These are phyloP conservation scores for Puya raimondii DNA, from an alignment of 176 grass and related monocot species.

Conservation along the genomic window DNA sequence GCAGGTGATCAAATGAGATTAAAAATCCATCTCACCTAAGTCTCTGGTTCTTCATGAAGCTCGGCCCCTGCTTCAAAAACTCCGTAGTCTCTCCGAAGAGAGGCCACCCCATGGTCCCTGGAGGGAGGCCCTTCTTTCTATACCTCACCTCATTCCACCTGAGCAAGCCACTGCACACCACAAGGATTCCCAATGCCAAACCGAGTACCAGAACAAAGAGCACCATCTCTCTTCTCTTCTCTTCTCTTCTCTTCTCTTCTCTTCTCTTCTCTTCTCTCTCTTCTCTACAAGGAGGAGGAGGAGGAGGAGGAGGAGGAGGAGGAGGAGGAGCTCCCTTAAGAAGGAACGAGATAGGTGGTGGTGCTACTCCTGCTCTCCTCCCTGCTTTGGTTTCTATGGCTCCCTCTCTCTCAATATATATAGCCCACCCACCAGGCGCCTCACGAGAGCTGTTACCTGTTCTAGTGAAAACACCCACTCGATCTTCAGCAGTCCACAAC, in stretches of 20 bases:
- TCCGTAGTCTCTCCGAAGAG: constrained; percentile 87
- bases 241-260: neutral
- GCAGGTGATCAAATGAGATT: neutral
- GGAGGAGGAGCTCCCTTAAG: neutral
- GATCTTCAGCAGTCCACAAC: constrained; percentile 6
- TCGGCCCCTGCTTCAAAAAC: constrained; percentile 74
- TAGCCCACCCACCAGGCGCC: neutral
- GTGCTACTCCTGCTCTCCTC: constrained; percentile 7
- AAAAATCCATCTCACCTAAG: constrained; percentile 41
- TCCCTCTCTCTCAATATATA: neutral
- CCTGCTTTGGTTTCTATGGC: neutral
- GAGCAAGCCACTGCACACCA: constrained; percentile 54
- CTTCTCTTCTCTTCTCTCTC: constrained; percentile 14
- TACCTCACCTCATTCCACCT: constrained; percentile 83
- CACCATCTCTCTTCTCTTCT: constrained; percentile 8
- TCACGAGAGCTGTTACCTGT: neutral
- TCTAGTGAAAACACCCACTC: constrained; percentile 12
- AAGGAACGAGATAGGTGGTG: constrained; percentile 9
- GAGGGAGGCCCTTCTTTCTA: constrained; percentile 55
- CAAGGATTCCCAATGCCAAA: constrained; percentile 8
- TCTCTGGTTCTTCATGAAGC: constrained; percentile 69
- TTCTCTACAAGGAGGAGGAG: neutral
- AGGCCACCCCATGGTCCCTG: constrained; percentile 95
- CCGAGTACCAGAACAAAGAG: constrained; percentile 17
- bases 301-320: too few relatives aligned